Base-by-base conservation (phyloP, 1,139 yeast genomes). In the Nadsonia commutata region DNA sequence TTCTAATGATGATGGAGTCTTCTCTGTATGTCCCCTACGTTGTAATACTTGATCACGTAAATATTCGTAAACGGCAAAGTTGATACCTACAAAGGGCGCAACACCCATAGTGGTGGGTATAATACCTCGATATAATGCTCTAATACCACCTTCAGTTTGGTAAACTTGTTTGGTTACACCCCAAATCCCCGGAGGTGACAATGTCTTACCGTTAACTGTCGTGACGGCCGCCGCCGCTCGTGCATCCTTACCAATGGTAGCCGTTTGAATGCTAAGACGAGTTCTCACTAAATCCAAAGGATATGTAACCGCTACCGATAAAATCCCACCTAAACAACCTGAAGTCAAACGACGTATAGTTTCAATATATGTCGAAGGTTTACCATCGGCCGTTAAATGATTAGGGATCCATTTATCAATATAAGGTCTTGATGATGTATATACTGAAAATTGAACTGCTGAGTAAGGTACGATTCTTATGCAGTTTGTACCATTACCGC, bases 81-180 rank as follows among this genome's bases (percentile, higher is more conserved):
- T 90, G 45, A 90, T 71, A 2, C 95, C 95, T 38, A 85, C 96
- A 55, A 88, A 90, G 1, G 98, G 97, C 1, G 95, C 96, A 13
- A 90, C 96, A 1, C 97, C 97, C 50, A 84, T 63, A 2, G 88
- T 76, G 0, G 98, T 88, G 5, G 97, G 96, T 48, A 80, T 67
- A 8, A 88, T 67, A 3, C 98, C 98, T 45, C 90, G 70, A 57
- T 84, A 90, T 18, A 88, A 67, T 0, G 90, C 95, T 3, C 60
- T 49, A 5, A 84, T 31, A 0, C 95, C 95, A 22, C 98, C 97
- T 62, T 90, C 98, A 17, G 70, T 71, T 13, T 56, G 55, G 60
- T 80, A 82, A 18, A 86, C 85, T 20, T 70, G 67, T 37, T 54
- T 55, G 44, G 82, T 61, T 2, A 86, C 71, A 21, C 68, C 65